Evolutionary conservation across 2,329 filamentous ascomycete species (phyloP).

Genomic region (Alternaria rosae): DNA sequence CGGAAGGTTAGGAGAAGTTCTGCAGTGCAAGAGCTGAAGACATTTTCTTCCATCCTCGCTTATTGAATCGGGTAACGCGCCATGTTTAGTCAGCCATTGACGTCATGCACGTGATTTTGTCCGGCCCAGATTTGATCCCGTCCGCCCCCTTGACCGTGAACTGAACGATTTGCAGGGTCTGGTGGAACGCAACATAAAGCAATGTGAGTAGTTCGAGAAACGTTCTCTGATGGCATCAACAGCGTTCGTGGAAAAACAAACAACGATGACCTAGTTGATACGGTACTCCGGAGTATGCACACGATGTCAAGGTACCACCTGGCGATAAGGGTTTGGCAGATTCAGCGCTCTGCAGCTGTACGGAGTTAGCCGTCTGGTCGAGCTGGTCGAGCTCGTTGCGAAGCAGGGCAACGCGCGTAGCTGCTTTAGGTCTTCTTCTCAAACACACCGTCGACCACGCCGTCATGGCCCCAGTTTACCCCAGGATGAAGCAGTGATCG

Average conservation of each 20-base stretch:
- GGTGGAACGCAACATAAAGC: background rate
- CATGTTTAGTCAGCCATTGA: conserved; percentile 9
- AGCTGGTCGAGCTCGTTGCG: background rate
- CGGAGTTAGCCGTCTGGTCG: background rate
- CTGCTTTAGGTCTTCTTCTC: background rate
- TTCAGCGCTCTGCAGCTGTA: background rate
- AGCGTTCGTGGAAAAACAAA: background rate
- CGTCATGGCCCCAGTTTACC: conserved; percentile 4
- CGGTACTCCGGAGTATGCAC: background rate
- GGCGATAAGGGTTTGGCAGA: background rate
- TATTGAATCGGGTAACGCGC: conserved; percentile 10
- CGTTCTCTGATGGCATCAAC: conserved; percentile 1
- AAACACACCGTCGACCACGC: conserved; percentile 6
- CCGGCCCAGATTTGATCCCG: background rate
- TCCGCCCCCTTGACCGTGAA: background rate
- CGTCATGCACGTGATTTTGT: conserved; percentile 1
- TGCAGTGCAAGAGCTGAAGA: conserved; percentile 11
- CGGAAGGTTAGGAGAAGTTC: conserved; percentile 5
- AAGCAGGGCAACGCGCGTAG: background rate
- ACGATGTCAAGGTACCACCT: background rate
- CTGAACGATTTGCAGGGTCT: background rate
- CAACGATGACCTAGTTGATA: background rate
- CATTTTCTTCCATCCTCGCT: conserved; percentile 12
- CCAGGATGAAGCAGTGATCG: background rate
- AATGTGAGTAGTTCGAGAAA: background rate